Evolutionary conservation across 441 rosid species (phyloP), one percentile per base, ranked within the genome.

Genomic region (Euphorbia celastroides): DNA sequence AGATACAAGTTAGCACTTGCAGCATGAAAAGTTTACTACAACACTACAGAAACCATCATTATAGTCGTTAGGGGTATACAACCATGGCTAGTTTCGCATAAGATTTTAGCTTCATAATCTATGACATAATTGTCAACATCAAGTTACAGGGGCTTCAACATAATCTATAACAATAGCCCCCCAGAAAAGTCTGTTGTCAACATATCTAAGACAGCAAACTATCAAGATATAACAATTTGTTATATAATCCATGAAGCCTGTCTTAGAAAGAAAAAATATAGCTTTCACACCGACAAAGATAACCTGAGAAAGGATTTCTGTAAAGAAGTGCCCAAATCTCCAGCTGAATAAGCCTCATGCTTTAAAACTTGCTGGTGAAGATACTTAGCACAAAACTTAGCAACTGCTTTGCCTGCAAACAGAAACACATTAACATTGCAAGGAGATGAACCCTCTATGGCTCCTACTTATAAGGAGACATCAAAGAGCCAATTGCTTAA

Each of bases 311-410:
- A 91, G 19, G 96, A 81, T 75, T 77, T 86, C 79, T 78, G 93
- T 59, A 85, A 67, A 51, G 98, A 74, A 69, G 80, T 81, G 62
- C 85, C 88, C 34, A 87, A 72, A 68, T 90, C 98, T 66, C 98
- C 97, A 66, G 90, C 84, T 25, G 79, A 72, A 69, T 85, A 92
- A 26, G 85, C 86, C 60, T 92, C 96, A 68, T 79, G 66, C 78
- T 73, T 84, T 46, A 81, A 83, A 74, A 93, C 86, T 75, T 93
- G 96, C 74, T 80, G 87, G 72, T 93, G 98, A 67, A 93, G 88
- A 83, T 56, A 88, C 84, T 92, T 92, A 46, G 96, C 88, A 65
- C 97, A 92, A 72, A 92, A 90, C 74, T 88, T 92, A 14, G 98
- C 88, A 72, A 92, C 98, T 57, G 83, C 90, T 76, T 86, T 84